Evolutionary conservation across 192 early-diverging fungal genomes (phyloP).

Genomic region (Obelidium mucronatum): DNA sequence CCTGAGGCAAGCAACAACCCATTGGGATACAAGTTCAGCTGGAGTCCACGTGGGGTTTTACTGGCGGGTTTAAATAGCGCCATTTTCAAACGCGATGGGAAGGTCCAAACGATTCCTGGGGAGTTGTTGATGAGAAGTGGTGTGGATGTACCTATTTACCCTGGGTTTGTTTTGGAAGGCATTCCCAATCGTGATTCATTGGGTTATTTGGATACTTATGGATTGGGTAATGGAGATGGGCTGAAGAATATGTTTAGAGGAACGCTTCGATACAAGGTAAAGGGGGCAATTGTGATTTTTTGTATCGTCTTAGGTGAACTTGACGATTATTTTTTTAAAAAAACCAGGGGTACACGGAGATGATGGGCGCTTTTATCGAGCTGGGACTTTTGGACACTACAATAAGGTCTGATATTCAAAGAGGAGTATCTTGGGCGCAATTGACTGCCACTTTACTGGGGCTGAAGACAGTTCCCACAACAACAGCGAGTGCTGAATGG

Average conservation of each 20-base stretch:
- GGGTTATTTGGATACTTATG: constrained; percentile 92
- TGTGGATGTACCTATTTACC: constrained; percentile 92
- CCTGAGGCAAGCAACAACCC: constrained; percentile 97
- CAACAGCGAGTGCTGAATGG: constrained; percentile 14
- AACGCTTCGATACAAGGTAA: constrained; percentile 86
- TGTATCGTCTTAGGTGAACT: too few species aligned
- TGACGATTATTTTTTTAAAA: constrained; percentile 44
- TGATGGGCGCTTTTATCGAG: constrained; percentile 93
- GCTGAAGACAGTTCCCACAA: constrained; percentile 12
- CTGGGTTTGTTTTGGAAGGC: constrained; percentile 93
- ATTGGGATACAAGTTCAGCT: constrained; percentile 97
- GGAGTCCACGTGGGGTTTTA: constrained; percentile 89
- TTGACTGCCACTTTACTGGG: constrained; percentile 52
- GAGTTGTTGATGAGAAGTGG: constrained; percentile 90
- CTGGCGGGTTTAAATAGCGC: constrained; percentile 89
- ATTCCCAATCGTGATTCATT: constrained; percentile 99
- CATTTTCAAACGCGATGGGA: constrained; percentile 86
- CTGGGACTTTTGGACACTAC: constrained; percentile 87
- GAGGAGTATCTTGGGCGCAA: constrained; percentile 31
- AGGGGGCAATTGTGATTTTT: neutral
- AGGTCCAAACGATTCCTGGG: constrained; percentile 73
- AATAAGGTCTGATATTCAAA: neutral
- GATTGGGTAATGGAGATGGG: constrained; percentile 67
- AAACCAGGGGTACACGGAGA: constrained; percentile 97
- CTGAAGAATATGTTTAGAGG: constrained; percentile 88